Evolutionary conservation across 192 early-diverging fungal species (phyloP).

Genomic region (Coemansia pectinata): DNA sequence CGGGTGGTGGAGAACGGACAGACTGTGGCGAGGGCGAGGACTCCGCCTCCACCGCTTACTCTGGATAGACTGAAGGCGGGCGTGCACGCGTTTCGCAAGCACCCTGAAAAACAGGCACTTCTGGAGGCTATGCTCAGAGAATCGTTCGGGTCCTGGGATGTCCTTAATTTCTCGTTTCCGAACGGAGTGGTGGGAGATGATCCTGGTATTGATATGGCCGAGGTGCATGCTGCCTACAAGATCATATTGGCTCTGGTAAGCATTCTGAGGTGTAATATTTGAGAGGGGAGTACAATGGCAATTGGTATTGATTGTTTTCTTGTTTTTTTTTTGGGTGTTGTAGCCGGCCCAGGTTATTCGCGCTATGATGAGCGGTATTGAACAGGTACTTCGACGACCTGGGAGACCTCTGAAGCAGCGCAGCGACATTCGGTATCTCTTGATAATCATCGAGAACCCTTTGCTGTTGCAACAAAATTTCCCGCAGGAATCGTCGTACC

Average conservation of each 20-base stretch:
- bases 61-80: constrained; percentile 48
- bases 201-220: constrained; percentile 62
- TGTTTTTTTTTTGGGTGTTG: neutral
- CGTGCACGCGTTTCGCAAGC: constrained; percentile 31
- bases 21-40: constrained; percentile 4
- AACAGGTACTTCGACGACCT: constrained; percentile 69
- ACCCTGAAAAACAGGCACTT: constrained; percentile 41
- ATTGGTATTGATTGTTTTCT: neutral
- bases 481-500: constrained; percentile 74
- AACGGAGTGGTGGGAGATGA: constrained; percentile 53
- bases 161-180: constrained; percentile 65
- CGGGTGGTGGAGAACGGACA: constrained; percentile 16
- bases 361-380: constrained; percentile 75
- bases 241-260: constrained; percentile 59
- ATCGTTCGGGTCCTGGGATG: constrained; percentile 61
- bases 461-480: constrained; percentile 74
- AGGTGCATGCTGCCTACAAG: constrained; percentile 65
- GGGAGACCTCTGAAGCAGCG: constrained; percentile 38
- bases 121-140: constrained; percentile 56
- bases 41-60: constrained; percentile 45
- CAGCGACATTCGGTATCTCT: constrained; percentile 76
- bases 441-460: constrained; percentile 90
- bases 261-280: neutral
- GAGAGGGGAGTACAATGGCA: neutral
- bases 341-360: constrained; percentile 64